phyloP scores from a whole-genome alignment of 768 basidiomycete genomes.

The Scleroderma citrinum region DNA sequence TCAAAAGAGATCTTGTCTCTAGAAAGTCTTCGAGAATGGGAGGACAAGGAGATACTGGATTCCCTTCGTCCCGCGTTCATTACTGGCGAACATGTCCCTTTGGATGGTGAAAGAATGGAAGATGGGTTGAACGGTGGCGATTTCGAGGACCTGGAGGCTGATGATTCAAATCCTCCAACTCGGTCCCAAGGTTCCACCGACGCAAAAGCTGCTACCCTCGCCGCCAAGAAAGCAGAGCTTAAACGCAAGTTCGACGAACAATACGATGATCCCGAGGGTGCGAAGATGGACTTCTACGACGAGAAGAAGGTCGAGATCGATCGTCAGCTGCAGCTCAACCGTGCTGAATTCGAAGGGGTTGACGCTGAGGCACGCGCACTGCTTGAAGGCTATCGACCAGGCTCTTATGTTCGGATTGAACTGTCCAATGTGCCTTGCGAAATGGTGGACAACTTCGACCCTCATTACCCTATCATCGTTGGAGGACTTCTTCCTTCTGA shows the following conservation, averaged over 20 bases:
- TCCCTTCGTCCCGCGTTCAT: constrained; percentile 88
- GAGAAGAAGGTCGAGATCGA: constrained; percentile 91
- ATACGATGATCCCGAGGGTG: constrained; percentile 82
- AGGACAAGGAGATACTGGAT: constrained; percentile 78
- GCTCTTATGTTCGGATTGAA: constrained; percentile 90
- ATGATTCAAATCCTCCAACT: constrained; percentile 2
- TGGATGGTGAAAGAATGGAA: constrained; percentile 33
- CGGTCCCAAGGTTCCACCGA: constrained; percentile 21
- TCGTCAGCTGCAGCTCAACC: constrained; percentile 74
- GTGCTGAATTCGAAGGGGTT: constrained; percentile 76
- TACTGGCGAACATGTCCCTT: constrained; percentile 49
- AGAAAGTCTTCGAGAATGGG: constrained; percentile 67
- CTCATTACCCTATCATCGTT: constrained; percentile 82
- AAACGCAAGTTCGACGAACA: constrained; percentile 96
- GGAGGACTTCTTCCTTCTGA: constrained; percentile 89
- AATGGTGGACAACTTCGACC: constrained; percentile 90
- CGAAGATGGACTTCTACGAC: constrained; percentile 84
- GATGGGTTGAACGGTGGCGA: constrained; percentile 36
- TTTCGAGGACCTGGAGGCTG: constrained; percentile 38
- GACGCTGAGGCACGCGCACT: constrained; percentile 72
- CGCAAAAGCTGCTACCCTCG: constrained; percentile 48
- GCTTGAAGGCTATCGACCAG: constrained; percentile 88
- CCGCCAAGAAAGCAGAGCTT: constrained; percentile 83
- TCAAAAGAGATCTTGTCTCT: constrained; percentile 54
- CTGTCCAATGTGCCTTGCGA: constrained; percentile 81